Base-by-base conservation (phyloP, 495 filamentous ascomycete genomes). In the Corynascus novoguineensis region DNA sequence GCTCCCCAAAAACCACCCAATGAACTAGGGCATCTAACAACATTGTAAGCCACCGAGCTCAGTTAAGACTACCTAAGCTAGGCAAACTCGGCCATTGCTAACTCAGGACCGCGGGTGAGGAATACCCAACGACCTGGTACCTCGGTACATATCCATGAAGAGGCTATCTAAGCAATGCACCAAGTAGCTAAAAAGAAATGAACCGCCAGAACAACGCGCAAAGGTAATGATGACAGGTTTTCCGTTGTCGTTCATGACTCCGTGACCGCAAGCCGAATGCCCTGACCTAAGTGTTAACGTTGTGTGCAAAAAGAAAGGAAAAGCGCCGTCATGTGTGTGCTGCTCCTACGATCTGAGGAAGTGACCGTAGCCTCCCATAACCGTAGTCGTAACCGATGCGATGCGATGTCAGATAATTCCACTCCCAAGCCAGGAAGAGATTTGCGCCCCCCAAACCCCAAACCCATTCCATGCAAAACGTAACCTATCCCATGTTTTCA, bases 41-140 rank as follows among this genome's bases (percentile, higher is more conserved):
- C 27, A 48, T 9, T 8, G 6, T 19, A 31, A 48, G 14, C 45
- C 27, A 48, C 27, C 27, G 24, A 48, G 25, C 11, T 31, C 5
- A 14, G 29, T 46, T 48, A 17, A 31, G 22, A n/a, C n/a, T n/a
- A n/a, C n/a, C 14, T 52, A 28, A 27, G 15, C 6, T 37, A 27
- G 27, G 49, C 49, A 40, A 27, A n/a, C n/a, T n/a, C 19, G 49
- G 34, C 22, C 5, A 22, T 17, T 52, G 49, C 49, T 52, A 35
- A 46, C 7, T 28, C 41, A 54, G 52, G 41, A 37, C 41, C 52
- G 52, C 28, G 28, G 52, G n/a, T n/a, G 52, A 5, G 35, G 21
- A 9, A 37, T 55, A 55, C 52, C 52, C 41, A 55, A 55, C 41
- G 52, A 55, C 52, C 52, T 37, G 41, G 17, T 40, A 2, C n/a